These are phyloP conservation scores for Smittium culicis DNA, from an alignment of 371 early-diverging fungal genomes.

Conservation along the genomic window DNA sequence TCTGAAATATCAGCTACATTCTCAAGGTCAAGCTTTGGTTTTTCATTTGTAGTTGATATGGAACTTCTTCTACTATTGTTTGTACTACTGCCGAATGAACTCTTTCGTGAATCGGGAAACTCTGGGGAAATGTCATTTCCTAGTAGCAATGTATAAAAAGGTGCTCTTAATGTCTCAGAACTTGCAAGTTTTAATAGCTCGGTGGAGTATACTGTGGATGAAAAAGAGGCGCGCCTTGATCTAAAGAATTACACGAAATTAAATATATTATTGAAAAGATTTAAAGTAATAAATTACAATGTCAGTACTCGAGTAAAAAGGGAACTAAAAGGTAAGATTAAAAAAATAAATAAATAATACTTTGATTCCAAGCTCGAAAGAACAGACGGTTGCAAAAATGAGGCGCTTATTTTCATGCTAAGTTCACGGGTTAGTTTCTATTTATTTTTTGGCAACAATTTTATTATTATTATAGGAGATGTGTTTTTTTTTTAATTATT, in stretches of 20 bases:
- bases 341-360: background rate
- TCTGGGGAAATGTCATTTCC: conserved; percentile 18
- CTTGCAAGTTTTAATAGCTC: conserved; percentile 22
- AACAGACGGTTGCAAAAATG: conserved; percentile 12
- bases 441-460: no score
- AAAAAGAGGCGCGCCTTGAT: no score
- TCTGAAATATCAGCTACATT: no score
- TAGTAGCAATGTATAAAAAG: conserved; percentile 23
- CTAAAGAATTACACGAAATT: no score
- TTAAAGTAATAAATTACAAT: no score
- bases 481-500: background rate
- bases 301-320: no score
- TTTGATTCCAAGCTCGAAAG: background rate
- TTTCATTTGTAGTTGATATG: conserved; percentile 22
- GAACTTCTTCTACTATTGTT: conserved; percentile 7
- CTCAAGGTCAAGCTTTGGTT: conserved; percentile 24
- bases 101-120: background rate
- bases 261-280: no score
- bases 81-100: background rate
- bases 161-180: conserved; percentile 18
- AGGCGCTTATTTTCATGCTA: background rate
- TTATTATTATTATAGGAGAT: no score
- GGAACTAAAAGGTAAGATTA: no score
- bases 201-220: conserved; percentile 21
- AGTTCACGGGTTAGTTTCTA: no score